Conservation (phyloP, 1,284 basidiomycete species). For the Sphagnurus paluster region DNA sequence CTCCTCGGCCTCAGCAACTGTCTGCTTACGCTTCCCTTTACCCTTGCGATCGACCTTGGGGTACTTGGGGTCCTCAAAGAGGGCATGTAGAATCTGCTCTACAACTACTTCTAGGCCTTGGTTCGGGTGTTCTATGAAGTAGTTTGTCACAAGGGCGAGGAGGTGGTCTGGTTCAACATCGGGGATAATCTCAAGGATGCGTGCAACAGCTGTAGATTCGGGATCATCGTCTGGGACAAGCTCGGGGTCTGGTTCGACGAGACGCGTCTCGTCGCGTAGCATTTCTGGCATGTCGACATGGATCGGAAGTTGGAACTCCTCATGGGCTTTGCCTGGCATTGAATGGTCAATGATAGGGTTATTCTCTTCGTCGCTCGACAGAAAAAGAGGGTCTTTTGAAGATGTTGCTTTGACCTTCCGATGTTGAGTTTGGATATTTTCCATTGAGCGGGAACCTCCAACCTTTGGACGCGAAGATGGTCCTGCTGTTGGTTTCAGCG, state of each 20-base stretch:
- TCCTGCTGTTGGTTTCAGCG: constrained; percentile 11
- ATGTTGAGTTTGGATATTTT: constrained; percentile 15
- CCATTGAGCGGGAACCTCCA: constrained; percentile 10
- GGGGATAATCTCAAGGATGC: constrained; percentile 66
- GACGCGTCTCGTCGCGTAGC: not conserved
- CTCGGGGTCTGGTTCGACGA: too few relatives aligned
- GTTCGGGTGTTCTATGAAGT: constrained; percentile 29
- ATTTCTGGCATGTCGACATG: not conserved
- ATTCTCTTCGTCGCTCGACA: constrained; percentile 30
- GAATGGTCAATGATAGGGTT: constrained; percentile 10
- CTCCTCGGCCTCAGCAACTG: constrained; percentile 33
- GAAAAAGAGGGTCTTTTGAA: constrained; percentile 21
- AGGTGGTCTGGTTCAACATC: constrained; percentile 60
- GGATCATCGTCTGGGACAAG: constrained; percentile 9
- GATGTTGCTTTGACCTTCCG: constrained; percentile 11
- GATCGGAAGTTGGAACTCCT: not conserved
- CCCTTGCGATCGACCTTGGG: constrained; percentile 57
- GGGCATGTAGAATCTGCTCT: constrained; percentile 51
- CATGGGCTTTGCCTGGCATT: not conserved
- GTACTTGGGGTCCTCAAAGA: constrained; percentile 64
- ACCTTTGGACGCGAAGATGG: constrained; percentile 15
- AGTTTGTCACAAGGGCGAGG: constrained; percentile 42
- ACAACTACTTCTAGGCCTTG: constrained; percentile 38
- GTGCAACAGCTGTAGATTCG: constrained; percentile 32
- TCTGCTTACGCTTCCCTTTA: constrained; percentile 45